Base-by-base conservation (phyloP, 371 early-diverging fungal genomes). In the Thermomucor indicae-seudaticae region DNA sequence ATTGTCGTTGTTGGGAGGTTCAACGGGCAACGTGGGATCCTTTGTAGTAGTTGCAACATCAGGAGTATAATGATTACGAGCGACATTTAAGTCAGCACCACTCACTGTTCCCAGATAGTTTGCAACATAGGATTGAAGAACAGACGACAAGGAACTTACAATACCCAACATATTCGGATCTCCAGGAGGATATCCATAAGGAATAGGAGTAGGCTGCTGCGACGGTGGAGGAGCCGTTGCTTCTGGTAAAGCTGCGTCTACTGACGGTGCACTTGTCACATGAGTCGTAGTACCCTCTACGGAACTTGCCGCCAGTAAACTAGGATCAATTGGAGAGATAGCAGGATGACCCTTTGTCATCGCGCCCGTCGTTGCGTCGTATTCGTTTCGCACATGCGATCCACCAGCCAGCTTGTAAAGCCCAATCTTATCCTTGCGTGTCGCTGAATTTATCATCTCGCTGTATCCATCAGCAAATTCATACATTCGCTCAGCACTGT, bases 391-490 rank as follows among this genome's bases (percentile, higher is more conserved):
- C 14, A 53, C 35, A 29, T 53, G 48, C 16, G 49, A 51, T 48
- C 51, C 42, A 29, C 54, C 34, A 32, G 62, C 49, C 7, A 62
- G 30, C 27, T 57, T 40, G n/a, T 45, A 57, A 10, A 62, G 20
- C 20, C 49, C 41, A 19, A 57, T 48, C 20, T 47, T 44, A n/a
- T 62, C 57, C 10, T 32, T n/a, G 8, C 46, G 53, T 8, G 51
- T 35, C 10, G 57, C 57, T 16, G 46, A 23, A 6, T 40, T 31
- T 6, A 62, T 49, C 56, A 66, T 47, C 14, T 6, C 30, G 11
- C 34, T 38, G 27, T 57, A 53, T 4, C 37, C 41, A 23, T 43
- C 47, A 10, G 40, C n/a, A 31, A 62, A 53, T 2, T 45, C 29
- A 38, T 31, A 25, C 11, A 51, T 19, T 4, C 17, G 32, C 6